Evolutionary conservation across 768 basidiomycete species (phyloP).

Genomic region (Collybia nuda): DNA sequence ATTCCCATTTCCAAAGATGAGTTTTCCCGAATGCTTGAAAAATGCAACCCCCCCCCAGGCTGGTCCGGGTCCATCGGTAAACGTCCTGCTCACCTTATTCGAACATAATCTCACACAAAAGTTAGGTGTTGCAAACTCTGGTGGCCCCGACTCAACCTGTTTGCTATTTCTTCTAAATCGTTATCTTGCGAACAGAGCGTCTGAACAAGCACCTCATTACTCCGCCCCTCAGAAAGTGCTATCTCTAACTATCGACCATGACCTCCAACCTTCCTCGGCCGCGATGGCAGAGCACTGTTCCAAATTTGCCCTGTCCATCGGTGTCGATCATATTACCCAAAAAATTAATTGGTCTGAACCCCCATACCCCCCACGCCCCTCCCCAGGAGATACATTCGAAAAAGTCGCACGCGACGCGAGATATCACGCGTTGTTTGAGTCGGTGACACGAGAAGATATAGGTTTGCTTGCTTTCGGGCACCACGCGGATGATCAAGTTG

Average conservation of each 20-base stretch:
- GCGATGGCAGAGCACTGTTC: constrained; percentile 54
- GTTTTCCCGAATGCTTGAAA: constrained; percentile 45
- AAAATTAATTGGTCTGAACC: constrained; percentile 57
- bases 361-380: constrained; percentile 51
- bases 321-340: constrained; percentile 44
- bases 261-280: constrained; percentile 57
- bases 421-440: constrained; percentile 48
- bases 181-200: constrained; percentile 28
- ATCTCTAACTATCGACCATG: constrained; percentile 70
- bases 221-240: constrained; percentile 28
- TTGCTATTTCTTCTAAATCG: constrained; percentile 66
- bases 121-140: constrained; percentile 77
- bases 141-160: constrained; percentile 82
- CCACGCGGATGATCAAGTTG: constrained; percentile 83
- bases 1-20: constrained; percentile 46
- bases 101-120: not conserved
- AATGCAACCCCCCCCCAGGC: constrained; percentile 46
- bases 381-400: constrained; percentile 45
- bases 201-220: constrained; percentile 1
- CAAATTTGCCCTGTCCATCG: constrained; percentile 38
- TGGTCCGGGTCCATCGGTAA: constrained; percentile 52
- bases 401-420: constrained; percentile 57
- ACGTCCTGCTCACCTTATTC: constrained; percentile 3
- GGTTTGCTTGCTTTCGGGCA: constrained; percentile 65
- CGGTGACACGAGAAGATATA: constrained; percentile 26